Evolutionary conservation across 148 eudicot genomes (phyloP).

Genomic region (Silene conica): DNA sequence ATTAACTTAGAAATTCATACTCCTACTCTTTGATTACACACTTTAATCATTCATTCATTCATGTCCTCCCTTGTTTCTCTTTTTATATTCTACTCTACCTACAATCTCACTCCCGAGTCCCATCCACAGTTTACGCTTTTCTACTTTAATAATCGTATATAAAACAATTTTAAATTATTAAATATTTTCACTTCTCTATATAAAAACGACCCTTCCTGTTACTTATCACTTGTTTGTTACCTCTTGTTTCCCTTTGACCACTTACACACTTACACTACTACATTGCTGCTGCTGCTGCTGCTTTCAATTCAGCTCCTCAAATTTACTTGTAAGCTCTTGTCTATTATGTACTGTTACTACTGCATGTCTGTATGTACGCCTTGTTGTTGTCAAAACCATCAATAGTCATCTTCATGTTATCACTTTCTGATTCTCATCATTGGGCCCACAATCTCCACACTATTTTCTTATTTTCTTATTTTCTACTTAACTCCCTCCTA

Average conservation of each 20-base stretch:
- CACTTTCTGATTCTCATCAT: background rate
- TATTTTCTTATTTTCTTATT: background rate
- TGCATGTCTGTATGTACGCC: background rate
- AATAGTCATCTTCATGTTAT: background rate
- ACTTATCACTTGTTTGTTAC: slow-evolving; percentile 1
- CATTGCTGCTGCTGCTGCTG: background rate
- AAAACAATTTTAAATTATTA: too few species aligned
- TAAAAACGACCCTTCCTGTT: too few species aligned
- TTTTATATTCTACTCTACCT: background rate
- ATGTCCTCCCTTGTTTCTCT: background rate
- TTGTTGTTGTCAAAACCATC: background rate
- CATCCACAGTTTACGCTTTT: too few species aligned
- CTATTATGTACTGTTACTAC: background rate
- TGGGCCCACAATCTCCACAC: background rate
- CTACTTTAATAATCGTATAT: too few species aligned
- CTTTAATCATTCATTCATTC: too few species aligned
- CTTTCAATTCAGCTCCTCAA: background rate
- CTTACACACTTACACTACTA: too few species aligned
- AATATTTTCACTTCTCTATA: too few species aligned
- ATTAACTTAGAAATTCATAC: too few species aligned
- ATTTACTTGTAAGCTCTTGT: slow-evolving; percentile 8
- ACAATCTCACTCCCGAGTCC: too few species aligned
- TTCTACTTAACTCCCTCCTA: background rate
- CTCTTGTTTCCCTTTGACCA: background rate
- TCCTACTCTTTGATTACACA: slow-evolving; percentile 8